Evolutionary conservation across 1,284 basidiomycete genomes (phyloP).

Genomic region (Moniliophthora roreri): DNA sequence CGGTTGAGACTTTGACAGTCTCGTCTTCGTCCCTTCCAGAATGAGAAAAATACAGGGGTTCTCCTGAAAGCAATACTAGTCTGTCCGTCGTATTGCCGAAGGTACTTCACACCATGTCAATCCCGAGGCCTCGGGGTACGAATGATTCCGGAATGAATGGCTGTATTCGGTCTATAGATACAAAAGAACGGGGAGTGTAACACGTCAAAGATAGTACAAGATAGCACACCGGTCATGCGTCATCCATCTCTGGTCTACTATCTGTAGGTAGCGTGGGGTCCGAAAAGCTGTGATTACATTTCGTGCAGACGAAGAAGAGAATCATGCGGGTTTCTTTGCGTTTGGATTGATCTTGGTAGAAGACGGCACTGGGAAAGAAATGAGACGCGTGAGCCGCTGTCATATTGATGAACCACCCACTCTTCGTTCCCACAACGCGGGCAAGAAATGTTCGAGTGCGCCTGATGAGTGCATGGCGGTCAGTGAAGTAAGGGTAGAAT

Average conservation of each 20-base stretch:
- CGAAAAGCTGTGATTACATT: slow-evolving; percentile 77
- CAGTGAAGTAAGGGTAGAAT: background rate
- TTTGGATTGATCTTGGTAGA: slow-evolving; percentile 94
- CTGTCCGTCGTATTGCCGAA: too few relatives aligned
- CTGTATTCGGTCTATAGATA: background rate
- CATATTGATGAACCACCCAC: slow-evolving; percentile 47
- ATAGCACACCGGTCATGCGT: background rate
- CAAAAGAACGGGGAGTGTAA: background rate
- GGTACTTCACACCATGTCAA: too few relatives aligned
- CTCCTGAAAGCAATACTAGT: too few relatives aligned
- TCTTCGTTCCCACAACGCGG: slow-evolving; percentile 72
- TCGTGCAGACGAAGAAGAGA: slow-evolving; percentile 89
- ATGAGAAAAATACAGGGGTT: too few relatives aligned
- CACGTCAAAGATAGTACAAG: background rate
- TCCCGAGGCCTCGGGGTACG: too few relatives aligned
- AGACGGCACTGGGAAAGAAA: slow-evolving; percentile 65
- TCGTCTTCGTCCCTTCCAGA: too few relatives aligned
- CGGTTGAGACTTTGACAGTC: too few relatives aligned
- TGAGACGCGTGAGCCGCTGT: slow-evolving; percentile 2
- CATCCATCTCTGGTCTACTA: slow-evolving; percentile 10
- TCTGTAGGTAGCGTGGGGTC: slow-evolving; percentile 59
- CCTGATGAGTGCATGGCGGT: slow-evolving; percentile 36
- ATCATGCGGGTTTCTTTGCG: slow-evolving; percentile 92
- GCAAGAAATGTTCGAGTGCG: slow-evolving; percentile 72
- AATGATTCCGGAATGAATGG: too few relatives aligned